Evolutionary conservation across 1,284 basidiomycete genomes (phyloP).

Genomic region (Omphalotus olearius): DNA sequence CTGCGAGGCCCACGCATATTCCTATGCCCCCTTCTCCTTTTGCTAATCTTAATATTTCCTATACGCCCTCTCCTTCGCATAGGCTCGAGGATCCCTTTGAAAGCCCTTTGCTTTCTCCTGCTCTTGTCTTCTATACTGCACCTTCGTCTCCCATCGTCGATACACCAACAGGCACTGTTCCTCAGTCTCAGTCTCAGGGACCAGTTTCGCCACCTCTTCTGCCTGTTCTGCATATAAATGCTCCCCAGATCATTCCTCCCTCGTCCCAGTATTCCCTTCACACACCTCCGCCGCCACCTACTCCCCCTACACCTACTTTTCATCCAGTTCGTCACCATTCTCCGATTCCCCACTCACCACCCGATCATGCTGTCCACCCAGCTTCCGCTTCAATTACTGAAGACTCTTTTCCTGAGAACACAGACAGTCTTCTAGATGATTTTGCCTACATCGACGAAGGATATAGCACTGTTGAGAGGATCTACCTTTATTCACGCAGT

Average conservation of each 20-base stretch:
- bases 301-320: slow-evolving; percentile 7
- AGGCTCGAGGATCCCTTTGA: slow-evolving; percentile 8
- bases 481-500: slow-evolving; percentile 90
- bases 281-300: background rate
- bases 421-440: slow-evolving; percentile 46
- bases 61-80: slow-evolving; percentile 4
- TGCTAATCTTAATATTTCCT: background rate
- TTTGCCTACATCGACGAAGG: slow-evolving; percentile 68
- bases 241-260: slow-evolving; percentile 9
- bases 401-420: slow-evolving; percentile 31
- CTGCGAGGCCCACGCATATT: slow-evolving; percentile 12
- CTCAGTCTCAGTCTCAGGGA: slow-evolving; percentile 18
- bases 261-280: slow-evolving; percentile 5
- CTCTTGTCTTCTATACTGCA: slow-evolving; percentile 31
- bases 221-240: slow-evolving; percentile 14
- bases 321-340: slow-evolving; percentile 11
- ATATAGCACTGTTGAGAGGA: slow-evolving; percentile 84
- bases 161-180: slow-evolving; percentile 13
- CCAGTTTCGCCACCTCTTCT: slow-evolving; percentile 22
- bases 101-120: slow-evolving; percentile 20
- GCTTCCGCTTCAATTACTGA: slow-evolving; percentile 22
- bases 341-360: slow-evolving; percentile 12
- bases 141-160: slow-evolving; percentile 30
- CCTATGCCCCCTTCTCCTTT: slow-evolving; percentile 12
- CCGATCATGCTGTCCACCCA: slow-evolving; percentile 13